phyloP scores from a whole-genome alignment of 2,329 filamentous ascomycete genomes.

The Uncinocarpus reesii region DNA sequence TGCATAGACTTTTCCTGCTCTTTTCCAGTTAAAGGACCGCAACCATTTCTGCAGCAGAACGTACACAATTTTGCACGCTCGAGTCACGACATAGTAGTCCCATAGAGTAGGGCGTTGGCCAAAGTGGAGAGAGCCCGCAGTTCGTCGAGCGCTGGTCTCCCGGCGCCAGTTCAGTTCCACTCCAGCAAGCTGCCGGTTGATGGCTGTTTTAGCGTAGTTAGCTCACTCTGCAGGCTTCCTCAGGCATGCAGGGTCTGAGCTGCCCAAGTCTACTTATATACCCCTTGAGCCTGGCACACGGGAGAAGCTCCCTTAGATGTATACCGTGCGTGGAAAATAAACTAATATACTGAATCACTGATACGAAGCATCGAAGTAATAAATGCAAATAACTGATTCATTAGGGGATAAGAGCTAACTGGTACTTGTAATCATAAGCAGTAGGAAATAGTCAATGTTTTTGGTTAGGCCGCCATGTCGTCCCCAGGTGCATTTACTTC shows the following conservation, averaged over 20 bases:
- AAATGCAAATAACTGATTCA: neutral
- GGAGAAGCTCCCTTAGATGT: too few species aligned
- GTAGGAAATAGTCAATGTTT: conserved; percentile 1
- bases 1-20: neutral
- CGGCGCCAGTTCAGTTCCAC: neutral
- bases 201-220: neutral
- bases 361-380: too few species aligned
- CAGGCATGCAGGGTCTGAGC: too few species aligned
- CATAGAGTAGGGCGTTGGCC: neutral
- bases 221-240: too few species aligned
- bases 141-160: neutral
- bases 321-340: too few species aligned
- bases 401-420: conserved; percentile 9
- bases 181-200: neutral
- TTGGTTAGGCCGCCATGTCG: conserved; percentile 6
- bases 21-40: neutral
- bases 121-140: conserved; percentile 1
- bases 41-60: neutral
- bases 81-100: too few species aligned
- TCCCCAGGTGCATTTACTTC: conserved; percentile 15
- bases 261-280: too few species aligned
- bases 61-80: neutral
- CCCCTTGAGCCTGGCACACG: too few species aligned
- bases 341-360: too few species aligned
- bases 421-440: conserved; percentile 2